phyloP scores from a whole-genome alignment of 2,329 filamentous ascomycete species.

The Pyrenochaeta sp. region DNA sequence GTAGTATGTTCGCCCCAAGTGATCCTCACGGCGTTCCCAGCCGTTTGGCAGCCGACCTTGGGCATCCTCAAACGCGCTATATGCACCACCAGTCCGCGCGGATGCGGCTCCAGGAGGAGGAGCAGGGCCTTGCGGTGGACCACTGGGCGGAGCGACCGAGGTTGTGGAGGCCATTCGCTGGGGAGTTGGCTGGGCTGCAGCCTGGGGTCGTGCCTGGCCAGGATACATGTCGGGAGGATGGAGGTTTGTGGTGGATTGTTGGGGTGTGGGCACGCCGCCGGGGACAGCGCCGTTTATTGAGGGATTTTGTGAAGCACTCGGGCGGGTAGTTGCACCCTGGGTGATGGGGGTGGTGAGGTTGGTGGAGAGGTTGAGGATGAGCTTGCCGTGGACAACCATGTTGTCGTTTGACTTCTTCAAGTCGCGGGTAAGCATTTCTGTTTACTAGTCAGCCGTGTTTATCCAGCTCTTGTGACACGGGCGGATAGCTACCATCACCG shows the following conservation, averaged over 20 bases:
- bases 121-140: slow-evolving; percentile 43
- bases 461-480: no score
- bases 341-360: slow-evolving; percentile 78
- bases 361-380: slow-evolving; percentile 95
- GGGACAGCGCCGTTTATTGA: slow-evolving; percentile 47
- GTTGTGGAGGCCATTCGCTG: slow-evolving; percentile 39
- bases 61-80: slow-evolving; percentile 96
- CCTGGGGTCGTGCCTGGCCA: slow-evolving; percentile 38
- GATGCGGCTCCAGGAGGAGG: slow-evolving; percentile 54
- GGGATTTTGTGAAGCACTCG: slow-evolving; percentile 48
- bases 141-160: slow-evolving; percentile 51
- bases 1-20: slow-evolving; percentile 94
- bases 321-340: slow-evolving; percentile 53
- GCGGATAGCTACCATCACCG: slow-evolving; percentile 76
- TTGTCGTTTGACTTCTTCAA: slow-evolving; percentile 98
- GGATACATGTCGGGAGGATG: slow-evolving; percentile 48
- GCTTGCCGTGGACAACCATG: slow-evolving; percentile 94
- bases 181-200: slow-evolving; percentile 30
- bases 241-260: slow-evolving; percentile 48
- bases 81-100: slow-evolving; percentile 45
- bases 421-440: slow-evolving; percentile 96
- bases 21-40: slow-evolving; percentile 96
- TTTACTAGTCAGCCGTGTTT: slow-evolving; percentile 34
- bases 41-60: slow-evolving; percentile 90
- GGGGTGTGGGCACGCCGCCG: slow-evolving; percentile 47